Evolutionary conservation across 441 rosid genomes (phyloP).

Genomic region (Corymbia citriodora): DNA sequence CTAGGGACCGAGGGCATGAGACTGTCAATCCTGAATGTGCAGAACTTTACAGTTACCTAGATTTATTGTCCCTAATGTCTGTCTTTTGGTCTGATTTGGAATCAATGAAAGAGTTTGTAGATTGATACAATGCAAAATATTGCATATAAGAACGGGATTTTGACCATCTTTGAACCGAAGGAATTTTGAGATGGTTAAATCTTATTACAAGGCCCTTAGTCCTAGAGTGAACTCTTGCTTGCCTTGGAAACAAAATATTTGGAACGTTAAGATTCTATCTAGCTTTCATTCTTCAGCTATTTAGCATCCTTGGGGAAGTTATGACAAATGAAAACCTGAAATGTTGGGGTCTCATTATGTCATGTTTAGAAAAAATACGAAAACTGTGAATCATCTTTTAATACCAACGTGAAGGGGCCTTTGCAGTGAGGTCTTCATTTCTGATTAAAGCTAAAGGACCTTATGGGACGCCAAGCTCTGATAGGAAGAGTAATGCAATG

Average conservation of each 20-base stretch:
- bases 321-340: background rate
- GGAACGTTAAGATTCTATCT: background rate
- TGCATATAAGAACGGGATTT: background rate
- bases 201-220: background rate
- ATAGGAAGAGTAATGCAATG: background rate
- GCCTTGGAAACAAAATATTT: background rate
- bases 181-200: background rate
- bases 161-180: background rate
- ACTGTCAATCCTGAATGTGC: background rate
- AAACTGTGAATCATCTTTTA: background rate
- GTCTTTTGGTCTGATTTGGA: background rate
- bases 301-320: background rate
- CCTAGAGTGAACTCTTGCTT: background rate
- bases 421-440: background rate
- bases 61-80: background rate
- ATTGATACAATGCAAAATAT: background rate
- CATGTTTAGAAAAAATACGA: background rate
- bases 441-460: background rate
- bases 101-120: background rate
- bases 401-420: background rate
- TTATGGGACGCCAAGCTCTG: background rate
- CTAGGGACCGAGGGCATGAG: background rate
- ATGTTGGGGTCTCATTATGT: background rate
- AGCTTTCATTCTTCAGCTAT: background rate
- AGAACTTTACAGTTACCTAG: background rate